Base-by-base conservation (phyloP, 305 asterid species). In the Solanum hybrid region DNA sequence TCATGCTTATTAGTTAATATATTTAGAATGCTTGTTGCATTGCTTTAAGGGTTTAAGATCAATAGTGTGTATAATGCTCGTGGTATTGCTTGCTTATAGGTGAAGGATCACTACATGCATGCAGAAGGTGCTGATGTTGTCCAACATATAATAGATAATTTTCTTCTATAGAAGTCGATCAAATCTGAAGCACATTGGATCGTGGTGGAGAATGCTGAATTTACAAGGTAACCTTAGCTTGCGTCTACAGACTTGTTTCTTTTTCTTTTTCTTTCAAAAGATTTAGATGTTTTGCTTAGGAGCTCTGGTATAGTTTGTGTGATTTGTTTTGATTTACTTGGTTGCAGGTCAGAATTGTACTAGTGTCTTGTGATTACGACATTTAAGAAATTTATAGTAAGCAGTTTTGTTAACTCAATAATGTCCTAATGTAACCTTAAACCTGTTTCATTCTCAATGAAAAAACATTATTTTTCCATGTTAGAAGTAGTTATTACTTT, bases 71-170 rank as follows among this genome's bases (percentile, higher is more conserved):
- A 11, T 87, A 51, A 73, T 75, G 29, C 15, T 87, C 37, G 36
- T 76, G 31, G 42, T 38, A 29, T 66, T 81, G 79, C 5, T 66
- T 78, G 79, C 6, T 26, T 90, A 88, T 94, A 97, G 99, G 99
- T 96, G 45, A 96, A 97, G 90, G 98, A 95, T 90, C 92, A 86
- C 14, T 66, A 89, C 89, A 92, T 91, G 94, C 98, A 96, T 90
- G 90, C 96, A 29, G 99, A 97, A 88, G 99, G 99, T 4, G 95
- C 95, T 75, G 99, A 97, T 34, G 98, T 97, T 89, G 93, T 97
- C 91, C 98, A 95, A 89, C 99, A 97, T 88, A 94, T 97, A 94
- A 97, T 97, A n/a, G 99, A 97, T 89, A 98, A 94, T 90, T 96
- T 97, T 91, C 93, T 90, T 80, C 36, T 94, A 69, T 95, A 94